A percentile compares a stretch with the other conserved stretches of the same genome.
Conservation (phyloP, 768 basidiomycete genomes). For the Omphalotus guepiniiformis region DNA sequence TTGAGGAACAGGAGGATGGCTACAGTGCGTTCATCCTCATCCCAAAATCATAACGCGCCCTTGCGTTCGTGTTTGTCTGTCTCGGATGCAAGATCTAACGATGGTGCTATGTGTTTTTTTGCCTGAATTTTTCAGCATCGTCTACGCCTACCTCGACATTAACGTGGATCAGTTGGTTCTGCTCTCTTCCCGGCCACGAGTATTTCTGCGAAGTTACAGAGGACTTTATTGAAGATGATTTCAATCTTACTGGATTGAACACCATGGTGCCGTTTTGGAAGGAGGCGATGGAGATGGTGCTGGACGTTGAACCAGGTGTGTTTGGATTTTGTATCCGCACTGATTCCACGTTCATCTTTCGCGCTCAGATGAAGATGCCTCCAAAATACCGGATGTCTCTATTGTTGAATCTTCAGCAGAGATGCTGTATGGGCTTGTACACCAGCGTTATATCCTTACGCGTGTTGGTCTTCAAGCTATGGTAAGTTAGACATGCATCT, state of each 20-base stretch:
- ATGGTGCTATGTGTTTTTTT: slow-evolving; percentile 17
- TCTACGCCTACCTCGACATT: slow-evolving; percentile 88
- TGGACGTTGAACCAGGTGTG: slow-evolving; percentile 98
- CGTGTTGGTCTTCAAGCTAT: slow-evolving; percentile 91
- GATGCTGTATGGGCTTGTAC: slow-evolving; percentile 94
- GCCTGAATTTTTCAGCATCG: slow-evolving; percentile 52
- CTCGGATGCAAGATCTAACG: slow-evolving; percentile 10
- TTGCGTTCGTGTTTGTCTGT: slow-evolving; percentile 13
- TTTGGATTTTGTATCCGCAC: slow-evolving; percentile 11
- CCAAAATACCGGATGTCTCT: slow-evolving; percentile 96
- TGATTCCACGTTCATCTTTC: slow-evolving; percentile 15
- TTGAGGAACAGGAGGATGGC: slow-evolving; percentile 70
- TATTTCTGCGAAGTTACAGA: slow-evolving; percentile 98
- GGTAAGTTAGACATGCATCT: slow-evolving; percentile 45
- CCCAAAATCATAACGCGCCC: slow-evolving; percentile 4
- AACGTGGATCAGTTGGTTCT: slow-evolving; percentile 97
- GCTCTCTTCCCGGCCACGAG: slow-evolving; percentile 91
- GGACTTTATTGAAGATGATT: slow-evolving; percentile 99
- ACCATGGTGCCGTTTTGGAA: slow-evolving; percentile 99
- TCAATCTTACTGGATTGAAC: slow-evolving; percentile 96
- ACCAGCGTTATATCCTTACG: slow-evolving; percentile 96
- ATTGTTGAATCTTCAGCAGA: slow-evolving; percentile 98
- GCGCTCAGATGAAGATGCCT: slow-evolving; percentile 77
- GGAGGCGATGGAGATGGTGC: slow-evolving; percentile 99
- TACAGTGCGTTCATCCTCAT: slow-evolving; percentile 70